A percentile compares a stretch with the other conserved stretches of the same genome.
These are phyloP conservation scores for Blastomyces emzantsi DNA, from an alignment of 2,329 filamentous ascomycete genomes.

Conservation along the genomic window DNA sequence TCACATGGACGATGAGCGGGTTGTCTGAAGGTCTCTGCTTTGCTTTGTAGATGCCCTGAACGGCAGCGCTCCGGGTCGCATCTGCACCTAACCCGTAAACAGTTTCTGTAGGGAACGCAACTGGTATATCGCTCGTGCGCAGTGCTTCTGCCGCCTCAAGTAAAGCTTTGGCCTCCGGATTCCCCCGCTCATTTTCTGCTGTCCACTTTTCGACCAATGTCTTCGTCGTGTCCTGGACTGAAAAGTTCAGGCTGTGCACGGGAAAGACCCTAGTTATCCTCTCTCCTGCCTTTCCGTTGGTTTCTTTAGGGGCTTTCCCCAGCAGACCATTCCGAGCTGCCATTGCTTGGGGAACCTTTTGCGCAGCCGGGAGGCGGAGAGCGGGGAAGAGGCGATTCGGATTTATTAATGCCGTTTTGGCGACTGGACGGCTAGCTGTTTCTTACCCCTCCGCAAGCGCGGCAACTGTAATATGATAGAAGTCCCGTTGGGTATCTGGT, in stretches of 20 bases:
- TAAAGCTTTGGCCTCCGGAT: constrained; percentile 45
- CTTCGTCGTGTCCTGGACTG: constrained; percentile 26
- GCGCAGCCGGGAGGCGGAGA: background rate
- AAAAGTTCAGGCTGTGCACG: constrained; percentile 29
- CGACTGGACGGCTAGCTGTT: background rate
- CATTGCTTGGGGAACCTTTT: background rate
- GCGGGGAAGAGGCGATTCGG: constrained; percentile 4
- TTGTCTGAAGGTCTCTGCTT: constrained; percentile 92
- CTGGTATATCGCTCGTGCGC: constrained; percentile 58
- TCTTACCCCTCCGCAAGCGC: background rate
- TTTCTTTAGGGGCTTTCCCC: background rate
- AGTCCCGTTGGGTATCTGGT: background rate
- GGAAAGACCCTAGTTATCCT: constrained; percentile 29
- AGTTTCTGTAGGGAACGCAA: constrained; percentile 95
- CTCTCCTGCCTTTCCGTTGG: background rate
- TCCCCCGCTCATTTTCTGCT: constrained; percentile 28
- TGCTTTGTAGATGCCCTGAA: constrained; percentile 83
- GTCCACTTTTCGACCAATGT: constrained; percentile 33
- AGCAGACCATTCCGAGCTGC: constrained; percentile 4
- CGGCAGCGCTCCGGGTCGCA: constrained; percentile 73
- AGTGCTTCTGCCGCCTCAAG: constrained; percentile 58
- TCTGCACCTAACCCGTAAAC: constrained; percentile 97
- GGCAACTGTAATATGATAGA: background rate
- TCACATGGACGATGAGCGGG: constrained; percentile 86
- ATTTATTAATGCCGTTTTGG: constrained; percentile 1